These are phyloP conservation scores for Cymodocea nodosa DNA, from an alignment of 116 monocot species.

Conservation along the genomic window DNA sequence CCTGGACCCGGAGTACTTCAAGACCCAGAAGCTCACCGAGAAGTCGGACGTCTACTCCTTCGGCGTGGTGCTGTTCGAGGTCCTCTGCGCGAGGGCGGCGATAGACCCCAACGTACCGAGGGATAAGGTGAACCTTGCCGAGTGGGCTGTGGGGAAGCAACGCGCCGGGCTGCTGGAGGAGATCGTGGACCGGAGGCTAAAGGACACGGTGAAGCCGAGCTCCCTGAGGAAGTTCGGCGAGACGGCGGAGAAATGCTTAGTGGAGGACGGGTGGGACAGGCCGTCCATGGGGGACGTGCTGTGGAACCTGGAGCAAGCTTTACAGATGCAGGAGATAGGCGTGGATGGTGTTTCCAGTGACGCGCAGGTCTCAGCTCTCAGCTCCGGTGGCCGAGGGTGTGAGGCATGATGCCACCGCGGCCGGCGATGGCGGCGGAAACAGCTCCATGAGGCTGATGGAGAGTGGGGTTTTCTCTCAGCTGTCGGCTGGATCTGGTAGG, in stretches of 20 bases:
- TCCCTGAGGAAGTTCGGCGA: constrained; percentile 53
- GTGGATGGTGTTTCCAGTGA: constrained; percentile 18
- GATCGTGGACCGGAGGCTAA: constrained; percentile 32
- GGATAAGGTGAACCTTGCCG: constrained; percentile 43
- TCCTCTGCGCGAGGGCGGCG: constrained; percentile 39
- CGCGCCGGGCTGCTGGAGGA: constrained; percentile 24
- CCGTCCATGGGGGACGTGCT: constrained; percentile 49
- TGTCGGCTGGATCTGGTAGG: neutral
- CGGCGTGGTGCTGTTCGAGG: too few relatives aligned
- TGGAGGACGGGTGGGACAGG: constrained; percentile 32
- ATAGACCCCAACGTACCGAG: constrained; percentile 13
- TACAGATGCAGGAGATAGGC: constrained; percentile 40
- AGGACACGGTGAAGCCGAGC: constrained; percentile 16
- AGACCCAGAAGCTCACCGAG: constrained; percentile 27
- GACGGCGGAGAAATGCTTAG: constrained; percentile 43
- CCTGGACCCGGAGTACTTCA: constrained; percentile 61
- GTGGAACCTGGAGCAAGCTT: constrained; percentile 59
- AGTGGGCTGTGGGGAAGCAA: constrained; percentile 34
- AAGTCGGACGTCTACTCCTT: too few relatives aligned
- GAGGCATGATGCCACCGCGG: neutral
- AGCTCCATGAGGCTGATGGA: neutral
- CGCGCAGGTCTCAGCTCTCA: neutral
- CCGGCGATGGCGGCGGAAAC: neutral
- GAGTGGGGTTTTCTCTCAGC: neutral
- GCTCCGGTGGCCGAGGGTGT: neutral